These are phyloP conservation scores for Taiwanofungus camphoratus DNA, from an alignment of 1,284 basidiomycete genomes.

Conservation along the genomic window DNA sequence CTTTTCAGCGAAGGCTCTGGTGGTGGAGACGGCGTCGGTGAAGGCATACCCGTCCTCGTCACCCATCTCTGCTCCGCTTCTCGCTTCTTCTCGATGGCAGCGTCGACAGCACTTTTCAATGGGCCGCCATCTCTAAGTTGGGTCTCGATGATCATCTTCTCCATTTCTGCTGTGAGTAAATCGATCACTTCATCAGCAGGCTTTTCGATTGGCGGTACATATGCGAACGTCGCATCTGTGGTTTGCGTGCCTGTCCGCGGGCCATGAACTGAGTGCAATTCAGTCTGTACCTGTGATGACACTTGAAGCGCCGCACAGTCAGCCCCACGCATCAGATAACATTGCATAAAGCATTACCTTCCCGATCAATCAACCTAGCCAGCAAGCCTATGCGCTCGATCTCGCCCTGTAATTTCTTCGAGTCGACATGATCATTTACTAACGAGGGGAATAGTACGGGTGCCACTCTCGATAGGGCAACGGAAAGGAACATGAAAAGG, in stretches of 20 bases:
- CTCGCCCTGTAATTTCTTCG: conserved; percentile 20
- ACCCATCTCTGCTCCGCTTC: not conserved
- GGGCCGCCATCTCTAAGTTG: conserved; percentile 52
- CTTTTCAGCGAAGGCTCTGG: not conserved
- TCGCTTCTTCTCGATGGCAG: conserved; percentile 16
- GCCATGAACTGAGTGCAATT: conserved; percentile 22
- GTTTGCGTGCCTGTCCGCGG: conserved; percentile 14
- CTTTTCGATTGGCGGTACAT: conserved; percentile 13
- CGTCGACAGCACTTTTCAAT: conserved; percentile 31
- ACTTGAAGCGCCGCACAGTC: too few species aligned
- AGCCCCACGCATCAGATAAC: too few species aligned
- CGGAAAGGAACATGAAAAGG: conserved; percentile 63
- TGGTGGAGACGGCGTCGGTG: conserved; percentile 11
- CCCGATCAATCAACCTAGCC: conserved; percentile 37
- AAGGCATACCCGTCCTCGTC: conserved; percentile 5
- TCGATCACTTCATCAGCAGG: conserved; percentile 33
- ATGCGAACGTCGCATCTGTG: conserved; percentile 15
- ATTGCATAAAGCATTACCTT: conserved; percentile 31
- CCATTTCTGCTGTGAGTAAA: conserved; percentile 48
- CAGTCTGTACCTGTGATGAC: conserved; percentile 15
- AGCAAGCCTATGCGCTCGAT: conserved; percentile 34
- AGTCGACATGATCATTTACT: conserved; percentile 9
- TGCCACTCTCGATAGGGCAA: conserved; percentile 63
- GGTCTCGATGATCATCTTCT: conserved; percentile 57
- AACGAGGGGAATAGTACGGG: conserved; percentile 52